These are phyloP conservation scores for Neurospora tetraspora DNA, from an alignment of 495 filamentous ascomycete species.

Conservation along the genomic window DNA sequence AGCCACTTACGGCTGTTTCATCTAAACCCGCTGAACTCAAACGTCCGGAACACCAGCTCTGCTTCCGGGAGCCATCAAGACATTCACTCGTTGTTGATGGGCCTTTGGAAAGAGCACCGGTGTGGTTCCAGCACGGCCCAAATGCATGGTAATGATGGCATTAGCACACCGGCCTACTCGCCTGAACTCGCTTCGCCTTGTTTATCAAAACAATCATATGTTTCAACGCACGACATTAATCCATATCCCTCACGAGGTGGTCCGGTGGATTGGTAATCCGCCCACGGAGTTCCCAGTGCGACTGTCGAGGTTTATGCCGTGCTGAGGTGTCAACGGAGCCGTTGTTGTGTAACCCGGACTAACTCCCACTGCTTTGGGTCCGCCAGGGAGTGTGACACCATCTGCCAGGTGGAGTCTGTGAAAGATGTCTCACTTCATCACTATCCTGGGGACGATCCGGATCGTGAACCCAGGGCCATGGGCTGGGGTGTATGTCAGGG, in stretches of 20 bases:
- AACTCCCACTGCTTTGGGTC: neutral
- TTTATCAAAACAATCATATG: neutral
- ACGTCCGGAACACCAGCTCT: neutral
- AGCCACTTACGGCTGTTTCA: neutral
- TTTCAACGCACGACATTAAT: neutral
- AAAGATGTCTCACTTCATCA: neutral
- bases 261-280: neutral
- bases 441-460: neutral
- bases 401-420: neutral
- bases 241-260: neutral
- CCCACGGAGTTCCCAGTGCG: neutral
- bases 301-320: neutral
- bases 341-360: neutral
- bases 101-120: neutral
- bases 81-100: neutral
- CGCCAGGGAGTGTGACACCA: neutral
- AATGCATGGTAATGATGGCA: neutral
- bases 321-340: neutral
- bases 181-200: neutral
- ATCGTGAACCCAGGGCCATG: neutral
- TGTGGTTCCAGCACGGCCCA: neutral
- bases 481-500: neutral
- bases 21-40: neutral
- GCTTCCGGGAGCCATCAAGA: neutral
- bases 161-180: neutral